A percentile compares a stretch with the other conserved stretches of the same genome.
Conservation (phyloP, 2,329 filamentous ascomycete genomes). For the Colletotrichum chlorophyti region DNA sequence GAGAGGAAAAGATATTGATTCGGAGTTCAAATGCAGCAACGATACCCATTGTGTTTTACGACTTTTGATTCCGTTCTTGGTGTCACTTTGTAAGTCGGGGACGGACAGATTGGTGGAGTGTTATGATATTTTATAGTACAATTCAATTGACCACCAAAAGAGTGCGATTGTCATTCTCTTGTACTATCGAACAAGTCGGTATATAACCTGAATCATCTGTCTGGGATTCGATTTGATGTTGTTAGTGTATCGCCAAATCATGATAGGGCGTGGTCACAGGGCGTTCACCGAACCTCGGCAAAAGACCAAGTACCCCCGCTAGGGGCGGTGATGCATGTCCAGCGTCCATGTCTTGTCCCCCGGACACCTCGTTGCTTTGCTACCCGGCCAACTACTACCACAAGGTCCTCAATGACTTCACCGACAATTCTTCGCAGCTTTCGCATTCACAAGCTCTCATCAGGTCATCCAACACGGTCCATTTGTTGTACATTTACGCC, state of each 20-base stretch:
- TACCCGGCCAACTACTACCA: not conserved
- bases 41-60: constrained; percentile 18
- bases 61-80: not conserved
- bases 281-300: constrained; percentile 26
- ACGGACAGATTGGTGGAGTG: not conserved
- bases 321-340: not conserved
- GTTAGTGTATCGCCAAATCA: not conserved
- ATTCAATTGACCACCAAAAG: not conserved
- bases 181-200: too few species aligned
- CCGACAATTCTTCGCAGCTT: not conserved
- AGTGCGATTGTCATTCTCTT: too few species aligned
- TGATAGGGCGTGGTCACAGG: constrained; percentile 17
- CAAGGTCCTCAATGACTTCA: not conserved
- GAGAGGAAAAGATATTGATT: constrained; percentile 55
- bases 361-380: constrained; percentile 5
- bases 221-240: not conserved
- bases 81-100: not conserved
- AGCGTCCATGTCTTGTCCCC: constrained; percentile 2
- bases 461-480: not conserved
- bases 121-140: not conserved
- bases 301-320: constrained; percentile 9
- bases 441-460: not conserved
- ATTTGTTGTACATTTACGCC: not conserved
- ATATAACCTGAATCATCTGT: too few species aligned
- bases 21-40: not conserved